Base-by-base conservation (phyloP, 495 filamentous ascomycete genomes). In the Neurospora tetraspora region DNA sequence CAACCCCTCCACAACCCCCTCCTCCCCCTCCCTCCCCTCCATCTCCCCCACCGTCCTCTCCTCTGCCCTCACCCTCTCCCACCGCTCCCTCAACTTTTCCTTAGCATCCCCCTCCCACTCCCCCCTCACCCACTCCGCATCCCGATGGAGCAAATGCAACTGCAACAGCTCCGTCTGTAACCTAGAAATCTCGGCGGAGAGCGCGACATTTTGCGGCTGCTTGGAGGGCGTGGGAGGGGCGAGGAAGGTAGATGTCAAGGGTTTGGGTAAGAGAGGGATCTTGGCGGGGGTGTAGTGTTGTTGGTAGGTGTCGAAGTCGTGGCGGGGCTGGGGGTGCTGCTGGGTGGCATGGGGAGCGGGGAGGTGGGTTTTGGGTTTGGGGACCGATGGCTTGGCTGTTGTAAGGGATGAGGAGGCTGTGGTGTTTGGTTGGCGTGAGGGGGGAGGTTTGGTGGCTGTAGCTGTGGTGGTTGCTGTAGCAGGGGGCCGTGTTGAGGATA, bases 121-220 rank as follows among this genome's bases (percentile, higher is more conserved):
- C 11, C 59, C 69, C 11, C 72, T 74, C 47, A 79, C 78, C 12
- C 43, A 71, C 9, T 73, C 71, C 18, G 84, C 83, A 68, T 80
- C 79, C 69, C 84, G 85, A 81, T 93, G 91, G 14, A 94, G 81
- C 11, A 94, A 82, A 77, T 89, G 88, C 6, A 94, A 81, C 77
- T 93, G 91, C 31, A 94, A 82, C 27, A 96, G 84, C 76, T 94
- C 91, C 0, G 89, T 89, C 77, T 94, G 92, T 38, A 93, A 76
- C 27, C 86, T 83, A 45, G 86, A 84, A 6, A 86, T 87, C 77
- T 92, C 90, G 69, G 89, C 87, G 1, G 88, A 86, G 70, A 87
- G 72, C 36, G 85, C 85, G 20, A 88, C 80, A 74, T 87, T 88
- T 71, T 81, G 80, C 14, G 86, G 86, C 38, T 83, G 79, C 75